Conservation (phyloP, 805 yeast species). For the Yarrowia deformans region DNA sequence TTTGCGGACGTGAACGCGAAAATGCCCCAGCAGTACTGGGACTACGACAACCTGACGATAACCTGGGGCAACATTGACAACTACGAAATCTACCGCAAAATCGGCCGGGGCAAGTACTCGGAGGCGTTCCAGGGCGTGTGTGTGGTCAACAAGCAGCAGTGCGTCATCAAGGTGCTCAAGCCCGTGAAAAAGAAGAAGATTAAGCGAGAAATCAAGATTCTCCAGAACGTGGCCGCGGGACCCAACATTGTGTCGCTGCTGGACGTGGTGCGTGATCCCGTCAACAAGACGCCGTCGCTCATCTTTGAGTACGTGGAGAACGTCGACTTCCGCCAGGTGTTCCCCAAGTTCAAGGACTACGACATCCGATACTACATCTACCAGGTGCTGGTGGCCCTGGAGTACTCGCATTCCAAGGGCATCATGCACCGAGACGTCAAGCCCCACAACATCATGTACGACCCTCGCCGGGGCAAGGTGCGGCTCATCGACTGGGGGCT, state of each 20-base stretch:
- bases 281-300: constrained; percentile 78
- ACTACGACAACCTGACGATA: constrained; percentile 59
- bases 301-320: constrained; percentile 86
- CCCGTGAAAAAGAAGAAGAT: constrained; percentile 94
- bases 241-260: constrained; percentile 77
- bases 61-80: constrained; percentile 86
- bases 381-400: constrained; percentile 81
- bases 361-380: constrained; percentile 86
- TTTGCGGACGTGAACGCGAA: constrained; percentile 79
- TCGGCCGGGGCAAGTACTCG: constrained; percentile 92
- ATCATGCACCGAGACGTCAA: constrained; percentile 94
- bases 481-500: constrained; percentile 94
- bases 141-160: constrained; percentile 60
- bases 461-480: constrained; percentile 65
- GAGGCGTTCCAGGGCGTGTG: constrained; percentile 91
- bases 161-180: constrained; percentile 89
- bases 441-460: constrained; percentile 94
- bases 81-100: constrained; percentile 81
- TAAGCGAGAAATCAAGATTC: constrained; percentile 85
- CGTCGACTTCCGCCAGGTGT: constrained; percentile 83
- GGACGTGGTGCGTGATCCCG: constrained; percentile 88
- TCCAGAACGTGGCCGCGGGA: constrained; percentile 84
- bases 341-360: constrained; percentile 75
- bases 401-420: constrained; percentile 91
- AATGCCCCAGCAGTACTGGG: constrained; percentile 87